These are phyloP conservation scores for Monsonia emarginata DNA, from an alignment of 441 rosid genomes.

Conservation along the genomic window DNA sequence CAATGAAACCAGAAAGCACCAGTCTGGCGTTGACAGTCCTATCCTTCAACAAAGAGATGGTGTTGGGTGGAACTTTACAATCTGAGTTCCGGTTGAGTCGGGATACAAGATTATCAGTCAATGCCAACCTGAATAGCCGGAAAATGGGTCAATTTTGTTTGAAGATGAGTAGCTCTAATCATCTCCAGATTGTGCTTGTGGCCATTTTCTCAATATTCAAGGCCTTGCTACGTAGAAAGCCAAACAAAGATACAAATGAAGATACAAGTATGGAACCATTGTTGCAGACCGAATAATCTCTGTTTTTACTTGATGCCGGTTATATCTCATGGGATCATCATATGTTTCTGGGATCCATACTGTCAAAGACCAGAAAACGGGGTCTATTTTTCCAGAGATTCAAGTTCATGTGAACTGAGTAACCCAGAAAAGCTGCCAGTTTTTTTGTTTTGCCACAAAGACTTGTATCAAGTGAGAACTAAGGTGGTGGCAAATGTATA, in stretches of 20 bases:
- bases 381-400: not conserved
- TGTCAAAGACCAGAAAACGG: not conserved
- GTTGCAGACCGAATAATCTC: slow-evolving; percentile 25
- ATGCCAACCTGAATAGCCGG: slow-evolving; percentile 57
- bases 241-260: slow-evolving; percentile 22
- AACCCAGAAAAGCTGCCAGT: not conserved
- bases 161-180: slow-evolving; percentile 59
- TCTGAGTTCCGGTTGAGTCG: slow-evolving; percentile 53
- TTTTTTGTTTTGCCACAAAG: not conserved
- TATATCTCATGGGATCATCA: no score
- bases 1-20: slow-evolving; percentile 46
- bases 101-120: slow-evolving; percentile 41
- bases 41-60: slow-evolving; percentile 57
- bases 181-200: slow-evolving; percentile 52
- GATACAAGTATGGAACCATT: slow-evolving; percentile 25
- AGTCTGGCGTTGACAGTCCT: slow-evolving; percentile 52
- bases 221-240: slow-evolving; percentile 40
- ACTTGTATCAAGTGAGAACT: not conserved
- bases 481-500: not conserved
- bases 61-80: slow-evolving; percentile 60
- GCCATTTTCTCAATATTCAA: slow-evolving; percentile 48
- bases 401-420: not conserved
- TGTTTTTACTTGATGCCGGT: not conserved
- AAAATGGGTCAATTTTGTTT: slow-evolving; percentile 62
- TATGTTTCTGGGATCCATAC: not conserved